Evolutionary conservation across 306 rosid species (phyloP), one percentile per base, ranked within the genome.

Genomic region (Carpinus fangiana): DNA sequence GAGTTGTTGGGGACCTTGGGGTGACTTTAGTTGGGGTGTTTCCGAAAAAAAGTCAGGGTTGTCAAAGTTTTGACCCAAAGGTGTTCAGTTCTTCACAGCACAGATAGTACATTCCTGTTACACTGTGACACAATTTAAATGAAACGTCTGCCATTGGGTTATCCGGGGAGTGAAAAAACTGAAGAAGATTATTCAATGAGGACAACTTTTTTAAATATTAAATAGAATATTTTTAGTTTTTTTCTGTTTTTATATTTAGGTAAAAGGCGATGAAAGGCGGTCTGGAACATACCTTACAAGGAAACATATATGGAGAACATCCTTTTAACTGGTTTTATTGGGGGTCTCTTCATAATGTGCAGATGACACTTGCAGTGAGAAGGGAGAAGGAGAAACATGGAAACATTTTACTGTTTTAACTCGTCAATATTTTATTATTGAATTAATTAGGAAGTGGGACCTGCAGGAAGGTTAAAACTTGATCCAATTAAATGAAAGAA

Each of bases 111-210:
- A 78, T 67, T 86, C 79, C 89, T 83, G 86, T 79, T 41, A 5
- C 45, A 80, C 86, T 77, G 87, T 74, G 80, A 53, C 73, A 81
- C 64, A 80, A 79, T 88, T 59, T 59, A 79, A 90, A 86, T 84
- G 90, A 81, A 84, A 77, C 90, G 88, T 83, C 90, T 90, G 88
- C 82, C 67, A 31, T 72, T 77, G 86, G 88, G 79, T 81, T 87
- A 83, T 86, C 84, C 78, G 73, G n/a, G 9, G 68, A 43, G 76
- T 41, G 45, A 79, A 79, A 79, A 79, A 81, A 66, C 56, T 51
- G 41, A 16, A 4, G 48, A 60, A 21, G 70, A 56, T 17, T 59
- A 68, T 0, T 21, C 41, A 16, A 67, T 12, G 16, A 23, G 7
- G 12, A 21, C 47, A 16, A 5, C 2, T 10, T 41, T 41, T 38